Evolutionary conservation across 2,329 filamentous ascomycete genomes (phyloP).

Genomic region (Microdochium paspali): DNA sequence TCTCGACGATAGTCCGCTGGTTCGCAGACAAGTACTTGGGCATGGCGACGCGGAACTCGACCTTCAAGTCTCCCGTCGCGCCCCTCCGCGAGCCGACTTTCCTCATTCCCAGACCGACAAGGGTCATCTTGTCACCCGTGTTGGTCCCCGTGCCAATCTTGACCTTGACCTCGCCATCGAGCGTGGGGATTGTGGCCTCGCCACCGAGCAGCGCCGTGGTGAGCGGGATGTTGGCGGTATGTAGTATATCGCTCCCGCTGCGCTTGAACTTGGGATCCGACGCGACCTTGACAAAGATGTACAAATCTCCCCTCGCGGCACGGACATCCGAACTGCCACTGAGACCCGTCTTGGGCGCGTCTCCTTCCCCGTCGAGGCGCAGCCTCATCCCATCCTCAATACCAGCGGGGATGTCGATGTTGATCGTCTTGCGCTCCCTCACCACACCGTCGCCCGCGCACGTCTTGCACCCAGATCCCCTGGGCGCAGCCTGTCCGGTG

Average conservation of each 20-base stretch:
- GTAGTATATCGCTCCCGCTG: constrained; percentile 79
- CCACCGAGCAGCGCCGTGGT: constrained; percentile 91
- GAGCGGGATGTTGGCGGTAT: constrained; percentile 83
- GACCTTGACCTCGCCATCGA: constrained; percentile 84
- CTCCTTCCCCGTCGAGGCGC: constrained; percentile 75
- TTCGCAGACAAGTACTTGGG: constrained; percentile 89
- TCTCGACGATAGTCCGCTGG: constrained; percentile 86
- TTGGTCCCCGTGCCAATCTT: constrained; percentile 86
- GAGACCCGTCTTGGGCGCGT: constrained; percentile 70
- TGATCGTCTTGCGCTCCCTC: constrained; percentile 73
- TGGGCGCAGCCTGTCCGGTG: constrained; percentile 65
- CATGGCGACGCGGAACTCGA: constrained; percentile 93
- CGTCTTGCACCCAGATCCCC: constrained; percentile 68
- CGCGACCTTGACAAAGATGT: constrained; percentile 83
- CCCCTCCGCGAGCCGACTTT: constrained; percentile 61
- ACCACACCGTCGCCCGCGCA: constrained; percentile 80
- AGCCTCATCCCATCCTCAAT: constrained; percentile 96
- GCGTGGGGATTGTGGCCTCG: constrained; percentile 78
- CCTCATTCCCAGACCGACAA: constrained; percentile 91
- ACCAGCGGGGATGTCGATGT: constrained; percentile 85
- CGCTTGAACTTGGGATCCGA: constrained; percentile 84
- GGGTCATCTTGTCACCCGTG: constrained; percentile 83
- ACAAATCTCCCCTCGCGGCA: constrained; percentile 76
- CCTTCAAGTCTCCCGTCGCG: constrained; percentile 70
- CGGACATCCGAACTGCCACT: constrained; percentile 52